Percentiles rank a stretch among this genome's conserved stretches.
Conservation (phyloP, 2,329 filamentous ascomycete genomes). For the Ceratocystis lukuohia region DNA sequence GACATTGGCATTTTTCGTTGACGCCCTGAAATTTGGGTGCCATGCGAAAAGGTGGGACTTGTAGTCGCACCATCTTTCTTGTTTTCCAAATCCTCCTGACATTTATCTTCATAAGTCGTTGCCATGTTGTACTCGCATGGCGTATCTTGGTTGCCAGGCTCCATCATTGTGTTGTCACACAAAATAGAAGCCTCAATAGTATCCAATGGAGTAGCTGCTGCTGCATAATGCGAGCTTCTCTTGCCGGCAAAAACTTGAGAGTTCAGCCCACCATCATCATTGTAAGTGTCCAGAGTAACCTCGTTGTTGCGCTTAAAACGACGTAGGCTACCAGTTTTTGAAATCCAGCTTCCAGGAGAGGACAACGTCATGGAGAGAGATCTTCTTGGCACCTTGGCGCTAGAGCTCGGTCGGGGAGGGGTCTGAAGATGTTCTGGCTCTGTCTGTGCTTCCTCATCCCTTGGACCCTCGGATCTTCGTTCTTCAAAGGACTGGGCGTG, state of each 20-base stretch:
- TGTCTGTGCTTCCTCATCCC: not conserved
- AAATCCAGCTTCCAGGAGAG: constrained; percentile 43
- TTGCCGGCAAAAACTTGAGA: not conserved
- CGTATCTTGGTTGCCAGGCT: constrained; percentile 8
- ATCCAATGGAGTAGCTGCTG: constrained; percentile 13
- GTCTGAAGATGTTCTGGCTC: not conserved
- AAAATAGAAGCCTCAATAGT: constrained; percentile 19
- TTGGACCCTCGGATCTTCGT: not conserved
- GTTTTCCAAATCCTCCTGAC: not conserved
- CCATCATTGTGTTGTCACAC: constrained; percentile 14
- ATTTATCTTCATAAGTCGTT: not conserved
- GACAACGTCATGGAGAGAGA: constrained; percentile 49
- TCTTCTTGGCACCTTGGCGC: constrained; percentile 23
- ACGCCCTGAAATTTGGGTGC: not conserved
- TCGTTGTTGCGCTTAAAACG: constrained; percentile 35
- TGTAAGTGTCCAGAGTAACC: not conserved
- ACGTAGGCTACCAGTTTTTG: constrained; percentile 42
- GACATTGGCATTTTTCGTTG: constrained; percentile 21
- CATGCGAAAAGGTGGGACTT: not conserved
- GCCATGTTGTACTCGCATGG: constrained; percentile 8
- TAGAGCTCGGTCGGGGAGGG: not conserved
- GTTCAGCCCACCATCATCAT: not conserved
- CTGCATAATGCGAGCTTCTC: constrained; percentile 15
- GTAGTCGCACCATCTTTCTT: not conserved
- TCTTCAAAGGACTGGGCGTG: not conserved